These are phyloP conservation scores for Phellinidium pouzarii DNA, from an alignment of 1,284 basidiomycete genomes.

Conservation along the genomic window DNA sequence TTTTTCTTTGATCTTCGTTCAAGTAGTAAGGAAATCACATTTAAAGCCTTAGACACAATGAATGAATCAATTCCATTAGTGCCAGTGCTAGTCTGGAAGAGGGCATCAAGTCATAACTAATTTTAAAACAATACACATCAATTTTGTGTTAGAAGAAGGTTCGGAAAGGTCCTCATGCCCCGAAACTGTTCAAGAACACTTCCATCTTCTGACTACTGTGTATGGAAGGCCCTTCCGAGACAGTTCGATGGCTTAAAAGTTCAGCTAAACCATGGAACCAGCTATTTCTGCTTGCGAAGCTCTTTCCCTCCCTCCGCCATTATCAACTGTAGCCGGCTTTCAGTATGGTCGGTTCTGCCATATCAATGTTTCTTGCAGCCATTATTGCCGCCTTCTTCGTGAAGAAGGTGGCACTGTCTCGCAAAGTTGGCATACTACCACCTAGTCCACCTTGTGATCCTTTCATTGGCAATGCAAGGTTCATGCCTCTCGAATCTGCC, in stretches of 20 bases:
- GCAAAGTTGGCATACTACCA: conserved; percentile 18
- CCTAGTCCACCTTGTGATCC: conserved; percentile 31
- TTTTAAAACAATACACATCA: no score
- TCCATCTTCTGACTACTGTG: neutral
- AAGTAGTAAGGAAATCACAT: no score
- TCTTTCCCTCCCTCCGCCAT: neutral
- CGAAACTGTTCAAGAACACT: neutral
- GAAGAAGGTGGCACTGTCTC: neutral
- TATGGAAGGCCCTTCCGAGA: neutral
- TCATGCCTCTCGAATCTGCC: conserved; percentile 27
- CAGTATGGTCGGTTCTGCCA: conserved; percentile 3
- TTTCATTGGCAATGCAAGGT: conserved; percentile 29
- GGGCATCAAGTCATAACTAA: no score
- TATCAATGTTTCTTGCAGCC: conserved; percentile 2
- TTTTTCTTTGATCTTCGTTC: no score
- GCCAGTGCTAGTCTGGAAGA: no score
- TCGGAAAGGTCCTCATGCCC: neutral
- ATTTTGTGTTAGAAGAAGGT: neutral
- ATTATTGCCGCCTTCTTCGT: neutral
- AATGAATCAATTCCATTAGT: no score
- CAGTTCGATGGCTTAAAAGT: no score
- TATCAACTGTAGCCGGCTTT: neutral
- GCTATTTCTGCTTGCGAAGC: no score
- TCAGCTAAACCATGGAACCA: no score
- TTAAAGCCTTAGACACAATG: no score